These are phyloP conservation scores for Debaryomyces coudertii DNA, from an alignment of 1,139 yeast species.

Conservation along the genomic window DNA sequence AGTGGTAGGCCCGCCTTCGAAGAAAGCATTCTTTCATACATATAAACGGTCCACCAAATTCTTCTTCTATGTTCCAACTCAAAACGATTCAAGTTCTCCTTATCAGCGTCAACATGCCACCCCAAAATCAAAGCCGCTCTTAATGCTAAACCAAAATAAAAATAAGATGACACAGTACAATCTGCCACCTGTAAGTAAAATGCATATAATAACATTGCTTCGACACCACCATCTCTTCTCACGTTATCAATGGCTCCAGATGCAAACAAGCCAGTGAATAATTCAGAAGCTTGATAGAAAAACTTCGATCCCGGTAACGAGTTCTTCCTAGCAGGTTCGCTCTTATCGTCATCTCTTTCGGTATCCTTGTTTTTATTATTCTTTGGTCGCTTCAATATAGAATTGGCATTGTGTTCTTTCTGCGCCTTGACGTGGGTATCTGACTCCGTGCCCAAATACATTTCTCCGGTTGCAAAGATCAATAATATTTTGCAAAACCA, in stretches of 20 bases:
- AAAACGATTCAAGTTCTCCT: slow-evolving; percentile 60
- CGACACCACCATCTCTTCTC: slow-evolving; percentile 82
- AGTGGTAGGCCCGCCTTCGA: slow-evolving; percentile 85
- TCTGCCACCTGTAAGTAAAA: slow-evolving; percentile 85
- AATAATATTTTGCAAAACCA: slow-evolving; percentile 80
- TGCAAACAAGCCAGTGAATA: slow-evolving; percentile 74
- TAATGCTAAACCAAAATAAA: slow-evolving; percentile 77
- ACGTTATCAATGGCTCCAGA: slow-evolving; percentile 79
- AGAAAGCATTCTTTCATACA: slow-evolving; percentile 84
- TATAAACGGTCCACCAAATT: slow-evolving; percentile 90
- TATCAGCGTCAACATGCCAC: slow-evolving; percentile 82
- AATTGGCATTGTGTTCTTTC: slow-evolving; percentile 32
- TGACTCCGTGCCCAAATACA: slow-evolving; percentile 75
- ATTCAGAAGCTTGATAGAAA: slow-evolving; percentile 73
- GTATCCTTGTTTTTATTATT: slow-evolving; percentile 12
- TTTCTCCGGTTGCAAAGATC: slow-evolving; percentile 82
- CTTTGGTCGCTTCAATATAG: slow-evolving; percentile 15
- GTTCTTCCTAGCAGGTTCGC: slow-evolving; percentile 19
- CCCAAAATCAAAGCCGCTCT: slow-evolving; percentile 77
- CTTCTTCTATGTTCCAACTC: slow-evolving; percentile 81
- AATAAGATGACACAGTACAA: slow-evolving; percentile 80
- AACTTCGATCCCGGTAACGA: slow-evolving; percentile 77
- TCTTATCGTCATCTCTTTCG: slow-evolving; percentile 11
- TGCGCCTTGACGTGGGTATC: slow-evolving; percentile 40
- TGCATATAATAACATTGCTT: slow-evolving; percentile 74